Evolutionary conservation across 768 basidiomycete genomes (phyloP).

Genomic region (Kwoniella pini): DNA sequence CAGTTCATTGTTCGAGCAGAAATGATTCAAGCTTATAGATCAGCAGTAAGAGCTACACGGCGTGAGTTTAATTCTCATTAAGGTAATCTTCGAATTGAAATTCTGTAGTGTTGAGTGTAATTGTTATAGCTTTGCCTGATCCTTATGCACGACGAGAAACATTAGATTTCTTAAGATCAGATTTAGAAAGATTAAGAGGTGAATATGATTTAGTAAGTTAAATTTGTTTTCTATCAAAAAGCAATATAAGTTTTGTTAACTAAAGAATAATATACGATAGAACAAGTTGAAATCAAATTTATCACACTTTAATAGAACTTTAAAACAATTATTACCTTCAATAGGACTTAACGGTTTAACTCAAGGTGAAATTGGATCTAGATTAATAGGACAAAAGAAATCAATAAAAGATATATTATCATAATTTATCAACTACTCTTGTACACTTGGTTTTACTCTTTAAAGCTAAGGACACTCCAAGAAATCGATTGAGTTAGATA

Average conservation of each 20-base stretch:
- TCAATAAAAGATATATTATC: not conserved
- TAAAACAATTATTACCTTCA: conserved; percentile 46
- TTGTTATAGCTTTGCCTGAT: conserved; percentile 51
- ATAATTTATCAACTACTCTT: not conserved
- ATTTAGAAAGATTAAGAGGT: conserved; percentile 42
- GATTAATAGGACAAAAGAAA: conserved; percentile 33
- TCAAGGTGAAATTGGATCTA: conserved; percentile 26
- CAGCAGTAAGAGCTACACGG: conserved; percentile 46
- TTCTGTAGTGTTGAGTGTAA: too few relatives aligned
- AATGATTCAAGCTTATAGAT: conserved; percentile 47
- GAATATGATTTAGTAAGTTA: conserved; percentile 45
- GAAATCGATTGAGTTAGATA: too few relatives aligned
- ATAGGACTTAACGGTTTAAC: conserved; percentile 40
- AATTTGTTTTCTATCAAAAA: not conserved
- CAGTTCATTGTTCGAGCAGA: conserved; percentile 50
- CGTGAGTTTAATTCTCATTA: conserved; percentile 35
- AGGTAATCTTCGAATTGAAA: too few relatives aligned
- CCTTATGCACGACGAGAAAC: conserved; percentile 48
- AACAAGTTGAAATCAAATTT: conserved; percentile 37
- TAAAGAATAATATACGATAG: conserved; percentile 15
- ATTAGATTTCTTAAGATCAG: conserved; percentile 46
- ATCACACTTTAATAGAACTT: conserved; percentile 41
- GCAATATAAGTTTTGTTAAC: too few relatives aligned
- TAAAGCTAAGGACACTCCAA: too few relatives aligned
- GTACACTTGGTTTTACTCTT: too few relatives aligned